Percentiles rank a stretch among this genome's conserved stretches.
These are phyloP conservation scores for Abelmoschus esculentus DNA, from an alignment of 345 rosid species.

Conservation along the genomic window DNA sequence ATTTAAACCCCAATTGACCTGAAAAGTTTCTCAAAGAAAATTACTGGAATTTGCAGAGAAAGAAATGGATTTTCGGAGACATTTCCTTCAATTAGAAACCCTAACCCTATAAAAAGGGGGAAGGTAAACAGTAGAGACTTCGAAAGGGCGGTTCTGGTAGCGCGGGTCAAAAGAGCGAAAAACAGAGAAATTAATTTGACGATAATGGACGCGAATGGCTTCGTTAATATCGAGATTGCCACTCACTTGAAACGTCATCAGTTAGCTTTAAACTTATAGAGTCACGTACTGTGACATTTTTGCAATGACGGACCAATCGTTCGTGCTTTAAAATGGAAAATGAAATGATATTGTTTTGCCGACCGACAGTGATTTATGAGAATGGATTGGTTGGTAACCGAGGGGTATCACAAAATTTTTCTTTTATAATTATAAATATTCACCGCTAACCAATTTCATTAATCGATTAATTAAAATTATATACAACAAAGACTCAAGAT, in stretches of 20 bases:
- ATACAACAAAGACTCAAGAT: no score
- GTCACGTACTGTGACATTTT: neutral
- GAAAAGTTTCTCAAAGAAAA: slow-evolving; percentile 19
- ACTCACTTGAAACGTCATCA: neutral
- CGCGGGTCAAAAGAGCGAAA: neutral
- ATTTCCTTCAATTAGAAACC: slow-evolving; percentile 27
- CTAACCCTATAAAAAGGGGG: slow-evolving; percentile 31
- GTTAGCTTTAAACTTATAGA: neutral
- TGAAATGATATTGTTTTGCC: no score
- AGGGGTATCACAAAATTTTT: no score
- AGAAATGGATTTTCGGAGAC: slow-evolving; percentile 11
- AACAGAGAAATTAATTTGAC: slow-evolving; percentile 12
- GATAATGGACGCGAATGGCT: neutral
- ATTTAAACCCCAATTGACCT: slow-evolving; percentile 36
- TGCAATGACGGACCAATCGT: neutral
- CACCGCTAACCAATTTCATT: neutral
- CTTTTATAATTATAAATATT: no score
- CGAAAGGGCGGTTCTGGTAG: slow-evolving; percentile 18
- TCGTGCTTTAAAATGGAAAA: neutral
- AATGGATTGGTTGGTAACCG: neutral
- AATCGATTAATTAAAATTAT: no score
- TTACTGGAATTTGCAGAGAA: slow-evolving; percentile 10
- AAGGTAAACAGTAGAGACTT: neutral
- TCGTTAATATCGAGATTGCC: slow-evolving; percentile 12
- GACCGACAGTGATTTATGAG: neutral